Base-by-base conservation (phyloP, 106 monocot genomes). In the Apostasia shenzhenica region DNA sequence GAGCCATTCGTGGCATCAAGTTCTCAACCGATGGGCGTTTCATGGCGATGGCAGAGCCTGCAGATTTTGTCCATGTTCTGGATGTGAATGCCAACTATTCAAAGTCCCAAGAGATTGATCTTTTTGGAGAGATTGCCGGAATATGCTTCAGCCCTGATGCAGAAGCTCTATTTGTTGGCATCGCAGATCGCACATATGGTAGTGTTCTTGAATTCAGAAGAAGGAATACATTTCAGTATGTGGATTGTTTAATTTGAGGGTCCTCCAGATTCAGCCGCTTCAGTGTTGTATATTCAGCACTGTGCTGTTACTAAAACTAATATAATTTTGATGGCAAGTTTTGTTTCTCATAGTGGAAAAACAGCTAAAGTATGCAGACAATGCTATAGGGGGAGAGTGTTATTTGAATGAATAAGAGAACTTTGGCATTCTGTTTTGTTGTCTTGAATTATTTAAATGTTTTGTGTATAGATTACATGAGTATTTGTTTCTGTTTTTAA, bases 41-140 rank as follows among this genome's bases (percentile, higher is more conserved):
- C 72, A 70, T 95, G 83, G 91, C 95, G 37, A 76, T 82, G 63
- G 85, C 91, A 0, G 91, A 95, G 74, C 80, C 95, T 57, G 95
- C 83, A 0, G 95, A 95, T 66, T 91, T 88, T 40, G 78, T 95
- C 45, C 95, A 95, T 47, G 69, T 95, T 41, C 88, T 81, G 60
- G 95, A 91, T 63, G 55, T 68, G 3, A 44, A 48, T 5, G 52
- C 81, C 0, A 75, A 64, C 38, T 95, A 81, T 54, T 9, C 37
- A 45, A 70, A 55, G 37, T 77, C 81, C 7, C 94, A 94, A 38
- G 91, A 91, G 75, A 94, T 91, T 43, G 88, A 94, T 67, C 55
- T 94, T 66, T 88, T 91, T 66, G 94, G 94, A n/a, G 94, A 94
- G 81, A 81, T 94, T 57, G 73, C 81, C 6, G 84, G 84, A 12